A percentile compares a stretch with the other conserved stretches of the same genome.
These are phyloP conservation scores for Teratosphaeria epicoccoides DNA, from an alignment of 2,329 filamentous ascomycete species.

Conservation along the genomic window DNA sequence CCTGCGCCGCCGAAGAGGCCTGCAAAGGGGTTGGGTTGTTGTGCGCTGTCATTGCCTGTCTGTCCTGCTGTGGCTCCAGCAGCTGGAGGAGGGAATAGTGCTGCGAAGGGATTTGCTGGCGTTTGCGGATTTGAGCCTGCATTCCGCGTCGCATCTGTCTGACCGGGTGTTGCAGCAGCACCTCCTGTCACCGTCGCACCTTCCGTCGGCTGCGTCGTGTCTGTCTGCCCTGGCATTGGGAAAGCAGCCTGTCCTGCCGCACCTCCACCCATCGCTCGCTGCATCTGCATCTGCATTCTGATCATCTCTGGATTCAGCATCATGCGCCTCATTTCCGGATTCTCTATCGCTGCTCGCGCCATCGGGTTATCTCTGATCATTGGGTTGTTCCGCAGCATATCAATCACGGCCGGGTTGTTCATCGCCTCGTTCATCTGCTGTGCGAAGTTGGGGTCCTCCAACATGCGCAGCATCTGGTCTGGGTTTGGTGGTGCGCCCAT, in stretches of 20 bases:
- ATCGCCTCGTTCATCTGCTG: constrained; percentile 89
- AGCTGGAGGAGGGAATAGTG: constrained; percentile 40
- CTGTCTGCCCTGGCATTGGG: constrained; percentile 82
- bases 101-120: constrained; percentile 49
- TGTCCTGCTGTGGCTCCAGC: constrained; percentile 12
- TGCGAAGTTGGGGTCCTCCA: constrained; percentile 77
- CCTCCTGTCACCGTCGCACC: constrained; percentile 22
- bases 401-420: constrained; percentile 86
- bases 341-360: constrained; percentile 76
- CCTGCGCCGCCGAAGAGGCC: constrained; percentile 43
- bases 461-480: constrained; percentile 72
- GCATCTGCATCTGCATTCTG: constrained; percentile 71
- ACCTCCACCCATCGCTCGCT: constrained; percentile 51
- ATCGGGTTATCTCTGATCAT: constrained; percentile 85
- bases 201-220: constrained; percentile 49
- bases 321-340: constrained; percentile 81
- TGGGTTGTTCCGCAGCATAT: constrained; percentile 55
- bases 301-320: constrained; percentile 84
- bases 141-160: constrained; percentile 21
- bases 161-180: constrained; percentile 2
- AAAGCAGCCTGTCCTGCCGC: constrained; percentile 49
- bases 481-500: constrained; percentile 81
- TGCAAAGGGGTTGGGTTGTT: constrained; percentile 55
- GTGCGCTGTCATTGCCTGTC: constrained; percentile 16
- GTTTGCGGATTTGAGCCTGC: constrained; percentile 8